Base-by-base conservation (phyloP, 2,329 filamentous ascomycete species). In the Paraphoma chrysanthemicola region DNA sequence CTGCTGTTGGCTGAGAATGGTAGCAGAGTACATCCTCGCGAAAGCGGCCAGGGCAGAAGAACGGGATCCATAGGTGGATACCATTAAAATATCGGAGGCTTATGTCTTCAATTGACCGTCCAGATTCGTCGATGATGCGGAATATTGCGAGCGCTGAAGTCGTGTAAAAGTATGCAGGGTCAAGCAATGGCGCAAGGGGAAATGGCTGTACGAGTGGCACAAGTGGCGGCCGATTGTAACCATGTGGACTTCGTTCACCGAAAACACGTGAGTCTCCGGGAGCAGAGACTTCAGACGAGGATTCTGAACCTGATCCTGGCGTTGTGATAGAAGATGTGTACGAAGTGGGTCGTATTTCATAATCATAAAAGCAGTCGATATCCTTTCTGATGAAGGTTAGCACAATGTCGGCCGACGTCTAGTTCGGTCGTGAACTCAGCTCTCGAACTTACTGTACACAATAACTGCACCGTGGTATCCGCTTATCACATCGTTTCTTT, bases 61-160 rank as follows among this genome's bases (percentile, higher is more conserved):
- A 56, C 12, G 53, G 53, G 18, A 55, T 33, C 53, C 53, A 55
- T 14, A 55, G 29, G 29, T 51, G 48, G n/a, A 56, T 23, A 31
- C 53, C 53, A 18, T 47, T 51, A 16, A 56, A 56, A 28, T 56
- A 56, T 41, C 42, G 53, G 17, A 23, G 17, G 43, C 23, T 44
- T 3, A 56, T 41, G 6, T 51, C 43, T 2, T 51, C 38, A 33
- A 56, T 51, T 8, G 47, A 46, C 18, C 18, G 43, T 11, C 33
- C 28, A 28, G 47, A 51, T 36, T 3, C 2, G 9, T 36, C 10
- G 7, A 36, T 14, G 14, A 7, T 10, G 9, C 7, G 33, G 33
- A 14, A 10, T 14, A 36, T 10, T 36, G 33, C 33, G 3, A 36
- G 33, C 14, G 33, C 9, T 10, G 14, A 36, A 14, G 33, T 14